phyloP scores from a whole-genome alignment of 345 rosid species.

The Hevea brasiliensis region DNA sequence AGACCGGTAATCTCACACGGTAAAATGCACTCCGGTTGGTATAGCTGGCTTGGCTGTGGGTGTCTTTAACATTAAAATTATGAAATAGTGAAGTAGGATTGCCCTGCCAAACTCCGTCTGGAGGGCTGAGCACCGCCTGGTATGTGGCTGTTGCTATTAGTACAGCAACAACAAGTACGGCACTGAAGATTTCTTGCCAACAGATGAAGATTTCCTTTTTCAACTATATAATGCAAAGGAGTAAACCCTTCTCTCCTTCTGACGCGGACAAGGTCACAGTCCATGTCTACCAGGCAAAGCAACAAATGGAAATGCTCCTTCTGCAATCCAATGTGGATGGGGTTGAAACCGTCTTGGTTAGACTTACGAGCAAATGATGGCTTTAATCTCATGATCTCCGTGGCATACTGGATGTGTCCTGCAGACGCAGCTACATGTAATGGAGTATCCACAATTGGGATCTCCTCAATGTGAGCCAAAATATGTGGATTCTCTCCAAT shows the following conservation, averaged over 20 bases:
- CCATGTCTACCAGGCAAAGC: not conserved
- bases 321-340: conserved; percentile 36
- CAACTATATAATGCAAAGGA: conserved; percentile 11
- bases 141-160: conserved; percentile 39
- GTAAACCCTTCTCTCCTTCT: conserved; percentile 26
- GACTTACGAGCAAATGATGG: conserved; percentile 39
- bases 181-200: conserved; percentile 26
- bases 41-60: too few species aligned
- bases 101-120: too few species aligned
- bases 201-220: conserved; percentile 1
- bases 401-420: conserved; percentile 31
- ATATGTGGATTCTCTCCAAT: conserved; percentile 22
- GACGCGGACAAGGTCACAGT: conserved; percentile 21
- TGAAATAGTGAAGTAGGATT: too few species aligned
- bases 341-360: conserved; percentile 28
- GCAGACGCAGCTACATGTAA: conserved; percentile 33
- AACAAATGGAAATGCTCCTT: conserved; percentile 4
- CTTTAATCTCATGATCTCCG: conserved; percentile 32
- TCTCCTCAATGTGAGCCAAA: conserved; percentile 16
- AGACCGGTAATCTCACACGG: too few species aligned
- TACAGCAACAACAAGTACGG: conserved; percentile 33
- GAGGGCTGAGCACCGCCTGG: conserved; percentile 29
- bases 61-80: too few species aligned
- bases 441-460: conserved; percentile 36
- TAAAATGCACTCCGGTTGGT: too few species aligned